These are phyloP conservation scores for Nemania diffusa DNA, from an alignment of 2,329 filamentous ascomycete genomes.

Conservation along the genomic window DNA sequence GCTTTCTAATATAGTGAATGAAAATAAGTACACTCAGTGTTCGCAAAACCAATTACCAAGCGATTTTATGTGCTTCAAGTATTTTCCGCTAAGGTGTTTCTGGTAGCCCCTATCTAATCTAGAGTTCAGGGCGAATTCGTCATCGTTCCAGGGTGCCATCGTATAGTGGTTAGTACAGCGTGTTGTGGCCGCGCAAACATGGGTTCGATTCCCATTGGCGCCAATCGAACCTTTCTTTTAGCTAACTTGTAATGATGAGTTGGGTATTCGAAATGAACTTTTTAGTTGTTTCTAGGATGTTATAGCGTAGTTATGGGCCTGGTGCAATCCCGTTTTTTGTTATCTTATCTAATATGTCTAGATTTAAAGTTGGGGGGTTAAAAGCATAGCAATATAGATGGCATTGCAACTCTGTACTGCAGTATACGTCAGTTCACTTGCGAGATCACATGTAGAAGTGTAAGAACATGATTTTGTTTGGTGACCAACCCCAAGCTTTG, in stretches of 20 bases:
- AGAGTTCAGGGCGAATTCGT: neutral
- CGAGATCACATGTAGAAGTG: too few species aligned
- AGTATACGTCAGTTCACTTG: too few species aligned
- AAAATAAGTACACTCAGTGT: too few species aligned
- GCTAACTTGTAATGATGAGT: neutral
- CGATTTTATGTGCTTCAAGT: neutral
- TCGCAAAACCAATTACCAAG: too few species aligned
- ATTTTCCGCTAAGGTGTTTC: neutral
- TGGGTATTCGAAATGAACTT: neutral
- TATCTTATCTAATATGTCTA: too few species aligned
- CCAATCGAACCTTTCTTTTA: neutral
- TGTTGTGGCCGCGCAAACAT: conserved; percentile 18
- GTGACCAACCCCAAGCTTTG: neutral
- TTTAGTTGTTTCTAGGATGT: too few species aligned
- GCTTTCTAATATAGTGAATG: too few species aligned
- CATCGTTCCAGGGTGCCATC: conserved; percentile 1
- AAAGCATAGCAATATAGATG: too few species aligned
- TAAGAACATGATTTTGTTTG: neutral
- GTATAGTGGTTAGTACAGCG: conserved; percentile 23
- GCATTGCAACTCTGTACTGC: too few species aligned
- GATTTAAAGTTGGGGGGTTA: too few species aligned
- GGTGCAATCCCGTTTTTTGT: too few species aligned
- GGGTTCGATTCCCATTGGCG: conserved; percentile 16
- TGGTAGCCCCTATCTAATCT: neutral
- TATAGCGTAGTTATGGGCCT: too few species aligned